Evolutionary conservation across 306 rosid species (phyloP), one percentile per base, ranked within the genome.

Genomic region (Urtica urens): DNA sequence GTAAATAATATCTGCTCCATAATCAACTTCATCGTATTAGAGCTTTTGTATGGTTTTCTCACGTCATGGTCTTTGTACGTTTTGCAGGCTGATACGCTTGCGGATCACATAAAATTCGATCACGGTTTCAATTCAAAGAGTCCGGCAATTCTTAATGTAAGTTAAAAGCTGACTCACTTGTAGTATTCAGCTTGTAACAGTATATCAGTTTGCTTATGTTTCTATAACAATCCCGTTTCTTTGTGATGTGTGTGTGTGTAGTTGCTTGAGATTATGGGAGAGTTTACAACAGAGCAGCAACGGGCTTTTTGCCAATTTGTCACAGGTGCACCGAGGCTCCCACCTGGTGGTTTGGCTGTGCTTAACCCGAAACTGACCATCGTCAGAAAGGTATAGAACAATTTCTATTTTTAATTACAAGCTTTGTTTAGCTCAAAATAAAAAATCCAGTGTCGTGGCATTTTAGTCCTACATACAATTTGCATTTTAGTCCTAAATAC

Each of bases 121-220:
- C 99, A 92, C 66, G 99, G 99, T 59, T 92, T 82, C 64, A 92
- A 82, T 24, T 92, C 94, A 23, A 92, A 92, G 83, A 92, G 99
- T 72, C 93, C 93, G 34, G 96, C 99, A 9, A 76, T 92, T 51
- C 65, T 92, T 52, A 75, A 92, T 66, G 99, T 92, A 83, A 26
- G 76, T 55, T 35, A 31, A 20, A 47, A 14, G 10, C 48, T 17
- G 13, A 23, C n/a, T 20, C 20, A 24, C 24, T 7, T 59, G 20
- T 31, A 31, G 7, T 31, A n/a, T n/a, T n/a, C n/a, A n/a, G n/a
- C 37, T 31, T 31, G 37, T 7, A 31, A 31, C 37, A 31, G 13
- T 31, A 31, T 31, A 13, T 31, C 7, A 27, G 13, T 16, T 58
- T 33, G 42, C 58, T 54, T 49, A 18, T 25, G 39, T 15, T 43